phyloP scores from a whole-genome alignment of 2,329 filamentous ascomycete species.

The Cryphonectria carpinicola region DNA sequence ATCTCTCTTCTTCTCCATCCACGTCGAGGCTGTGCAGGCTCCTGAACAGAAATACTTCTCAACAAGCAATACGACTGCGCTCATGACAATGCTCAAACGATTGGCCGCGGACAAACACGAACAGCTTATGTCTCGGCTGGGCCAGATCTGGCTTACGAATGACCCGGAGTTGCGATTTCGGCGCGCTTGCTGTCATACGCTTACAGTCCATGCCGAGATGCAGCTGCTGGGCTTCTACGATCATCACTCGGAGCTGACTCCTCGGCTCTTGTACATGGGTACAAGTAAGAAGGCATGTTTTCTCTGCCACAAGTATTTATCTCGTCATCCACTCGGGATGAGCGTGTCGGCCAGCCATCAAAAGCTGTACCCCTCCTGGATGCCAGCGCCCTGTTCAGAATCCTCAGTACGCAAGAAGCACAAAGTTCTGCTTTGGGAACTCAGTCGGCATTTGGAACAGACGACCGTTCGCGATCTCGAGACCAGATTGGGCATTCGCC shows the following conservation, averaged over 20 bases:
- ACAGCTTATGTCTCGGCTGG: not conserved
- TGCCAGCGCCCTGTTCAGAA: conserved; percentile 32
- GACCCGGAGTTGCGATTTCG: not conserved
- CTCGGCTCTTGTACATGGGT: conserved; percentile 36
- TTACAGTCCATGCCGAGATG: conserved; percentile 40
- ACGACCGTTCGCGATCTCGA: conserved; percentile 28
- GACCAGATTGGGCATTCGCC: conserved; percentile 30
- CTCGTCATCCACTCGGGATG: conserved; percentile 33
- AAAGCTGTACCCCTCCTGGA: conserved; percentile 41
- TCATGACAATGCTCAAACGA: not conserved
- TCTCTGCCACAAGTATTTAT: conserved; percentile 37
- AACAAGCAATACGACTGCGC: not conserved
- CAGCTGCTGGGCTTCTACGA: conserved; percentile 40
- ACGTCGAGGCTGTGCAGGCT: conserved; percentile 28
- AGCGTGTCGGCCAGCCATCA: conserved; percentile 38
- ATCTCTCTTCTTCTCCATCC: conserved; percentile 32
- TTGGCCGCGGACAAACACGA: not conserved
- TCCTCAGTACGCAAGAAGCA: conserved; percentile 21
- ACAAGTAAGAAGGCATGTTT: conserved; percentile 42
- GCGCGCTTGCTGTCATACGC: conserved; percentile 11
- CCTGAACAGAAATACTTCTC: not conserved
- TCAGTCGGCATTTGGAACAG: conserved; percentile 28
- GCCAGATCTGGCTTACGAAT: not conserved
- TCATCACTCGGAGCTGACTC: conserved; percentile 30
- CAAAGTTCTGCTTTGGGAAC: conserved; percentile 28